Evolutionary conservation across 768 basidiomycete genomes (phyloP).

Genomic region (Pisolithus microcarpus): DNA sequence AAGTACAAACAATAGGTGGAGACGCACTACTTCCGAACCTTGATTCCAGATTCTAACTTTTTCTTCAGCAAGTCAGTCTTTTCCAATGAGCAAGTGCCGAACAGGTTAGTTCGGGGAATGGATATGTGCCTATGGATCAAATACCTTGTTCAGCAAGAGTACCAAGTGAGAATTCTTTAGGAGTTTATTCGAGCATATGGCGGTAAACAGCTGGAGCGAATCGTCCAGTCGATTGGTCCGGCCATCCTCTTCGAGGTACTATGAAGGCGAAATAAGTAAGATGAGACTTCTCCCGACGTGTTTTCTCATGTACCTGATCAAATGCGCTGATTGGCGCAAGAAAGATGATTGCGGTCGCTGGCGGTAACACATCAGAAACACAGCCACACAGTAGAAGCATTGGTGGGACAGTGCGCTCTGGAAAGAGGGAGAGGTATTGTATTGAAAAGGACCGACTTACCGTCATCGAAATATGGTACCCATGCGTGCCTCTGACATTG

Average conservation of each 20-base stretch:
- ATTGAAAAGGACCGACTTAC: conserved; percentile 32
- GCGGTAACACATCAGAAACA: conserved; percentile 3
- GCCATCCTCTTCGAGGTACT: conserved; percentile 81
- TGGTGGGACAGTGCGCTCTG: conserved; percentile 13
- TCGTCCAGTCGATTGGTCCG: conserved; percentile 76
- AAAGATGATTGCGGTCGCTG: conserved; percentile 82
- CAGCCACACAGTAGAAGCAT: conserved; percentile 5
- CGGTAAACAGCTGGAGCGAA: conserved; percentile 69
- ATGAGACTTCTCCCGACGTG: conserved; percentile 5
- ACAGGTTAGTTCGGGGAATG: conserved; percentile 4
- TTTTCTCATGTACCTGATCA: conserved; percentile 53
- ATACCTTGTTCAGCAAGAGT: conserved; percentile 73
- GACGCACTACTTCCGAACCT: conserved; percentile 72
- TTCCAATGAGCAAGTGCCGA: not conserved
- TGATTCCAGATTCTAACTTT: conserved; percentile 61
- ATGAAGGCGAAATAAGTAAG: conserved; percentile 6
- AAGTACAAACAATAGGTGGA: conserved; percentile 1
- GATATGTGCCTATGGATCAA: conserved; percentile 4
- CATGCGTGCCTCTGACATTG: conserved; percentile 61
- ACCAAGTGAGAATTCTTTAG: conserved; percentile 67
- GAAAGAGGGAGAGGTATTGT: conserved; percentile 2
- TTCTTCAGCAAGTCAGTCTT: conserved; percentile 67
- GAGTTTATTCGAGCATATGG: conserved; percentile 70
- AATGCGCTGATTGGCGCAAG: conserved; percentile 82
- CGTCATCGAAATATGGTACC: conserved; percentile 83